Evolutionary conservation across 2,329 filamentous ascomycete species (phyloP).

Genomic region (Tolypocladium paradoxum): DNA sequence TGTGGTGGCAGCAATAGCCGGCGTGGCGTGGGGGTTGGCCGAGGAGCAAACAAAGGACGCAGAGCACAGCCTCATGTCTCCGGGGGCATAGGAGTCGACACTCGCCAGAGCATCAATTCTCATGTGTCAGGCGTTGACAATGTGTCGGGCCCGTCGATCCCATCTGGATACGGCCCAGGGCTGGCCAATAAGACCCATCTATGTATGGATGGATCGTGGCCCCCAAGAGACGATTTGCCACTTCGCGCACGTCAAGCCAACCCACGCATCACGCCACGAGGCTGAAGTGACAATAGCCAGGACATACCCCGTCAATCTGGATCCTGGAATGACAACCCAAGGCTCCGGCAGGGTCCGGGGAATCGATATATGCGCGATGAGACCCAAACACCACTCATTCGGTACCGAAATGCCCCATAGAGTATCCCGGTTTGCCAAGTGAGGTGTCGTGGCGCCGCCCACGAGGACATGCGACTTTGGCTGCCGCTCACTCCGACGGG

Average conservation of each 20-base stretch:
- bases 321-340: slow-evolving; percentile 1
- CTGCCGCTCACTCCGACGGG: background rate
- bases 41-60: background rate
- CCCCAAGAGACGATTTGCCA: background rate
- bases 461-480: background rate
- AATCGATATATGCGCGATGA: background rate
- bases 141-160: background rate
- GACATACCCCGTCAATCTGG: background rate
- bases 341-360: background rate
- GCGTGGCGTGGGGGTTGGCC: background rate
- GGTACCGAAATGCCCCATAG: background rate
- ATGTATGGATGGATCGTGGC: background rate
- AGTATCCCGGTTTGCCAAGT: too few relatives aligned
- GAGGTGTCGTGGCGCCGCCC: background rate
- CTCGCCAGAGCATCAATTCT: background rate
- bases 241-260: background rate
- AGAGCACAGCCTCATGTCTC: background rate
- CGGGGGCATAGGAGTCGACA: background rate
- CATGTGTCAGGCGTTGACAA: background rate
- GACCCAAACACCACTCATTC: background rate
- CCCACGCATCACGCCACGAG: background rate
- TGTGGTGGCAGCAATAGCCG: background rate
- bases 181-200: background rate
- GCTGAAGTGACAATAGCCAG: background rate
- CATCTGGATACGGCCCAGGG: background rate